Conservation (phyloP, 345 rosid species). For the Anastatica hierochuntica region DNA sequence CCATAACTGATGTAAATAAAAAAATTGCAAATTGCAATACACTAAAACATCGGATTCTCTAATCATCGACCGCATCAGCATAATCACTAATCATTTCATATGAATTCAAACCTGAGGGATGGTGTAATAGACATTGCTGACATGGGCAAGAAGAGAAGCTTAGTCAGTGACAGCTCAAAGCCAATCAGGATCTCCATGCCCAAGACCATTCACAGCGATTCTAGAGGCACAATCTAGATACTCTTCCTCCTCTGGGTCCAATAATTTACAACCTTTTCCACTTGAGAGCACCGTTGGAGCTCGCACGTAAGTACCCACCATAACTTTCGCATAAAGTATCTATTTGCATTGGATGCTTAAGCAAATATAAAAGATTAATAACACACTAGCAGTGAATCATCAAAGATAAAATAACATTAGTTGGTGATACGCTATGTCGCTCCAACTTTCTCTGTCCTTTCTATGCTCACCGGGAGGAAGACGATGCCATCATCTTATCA, state of each 20-base stretch:
- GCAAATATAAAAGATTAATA: too few relatives aligned
- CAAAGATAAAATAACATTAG: too few relatives aligned
- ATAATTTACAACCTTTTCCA: slow-evolving; percentile 73
- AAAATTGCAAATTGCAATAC: neutral
- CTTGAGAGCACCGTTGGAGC: slow-evolving; percentile 51
- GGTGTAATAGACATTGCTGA: slow-evolving; percentile 62
- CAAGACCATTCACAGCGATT: slow-evolving; percentile 76
- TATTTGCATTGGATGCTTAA: too few relatives aligned
- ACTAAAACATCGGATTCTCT: neutral
- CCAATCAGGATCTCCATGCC: slow-evolving; percentile 84
- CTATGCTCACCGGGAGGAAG: too few relatives aligned
- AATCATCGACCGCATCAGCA: too few relatives aligned
- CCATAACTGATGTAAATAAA: too few relatives aligned
- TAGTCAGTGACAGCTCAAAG: slow-evolving; percentile 54
- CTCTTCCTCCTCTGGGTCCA: slow-evolving; percentile 64
- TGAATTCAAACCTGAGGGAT: slow-evolving; percentile 71
- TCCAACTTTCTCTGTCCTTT: too few relatives aligned
- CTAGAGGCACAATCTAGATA: slow-evolving; percentile 68
- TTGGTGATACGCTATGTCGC: too few relatives aligned
- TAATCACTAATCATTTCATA: too few relatives aligned
- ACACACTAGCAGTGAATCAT: too few relatives aligned
- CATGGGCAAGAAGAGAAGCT: slow-evolving; percentile 58
- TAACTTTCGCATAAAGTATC: slow-evolving; percentile 30
- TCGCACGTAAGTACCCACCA: slow-evolving; percentile 76
- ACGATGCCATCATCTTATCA: too few relatives aligned